phyloP scores from a whole-genome alignment of 768 basidiomycete genomes.

The Hygrocybe coccinea region DNA sequence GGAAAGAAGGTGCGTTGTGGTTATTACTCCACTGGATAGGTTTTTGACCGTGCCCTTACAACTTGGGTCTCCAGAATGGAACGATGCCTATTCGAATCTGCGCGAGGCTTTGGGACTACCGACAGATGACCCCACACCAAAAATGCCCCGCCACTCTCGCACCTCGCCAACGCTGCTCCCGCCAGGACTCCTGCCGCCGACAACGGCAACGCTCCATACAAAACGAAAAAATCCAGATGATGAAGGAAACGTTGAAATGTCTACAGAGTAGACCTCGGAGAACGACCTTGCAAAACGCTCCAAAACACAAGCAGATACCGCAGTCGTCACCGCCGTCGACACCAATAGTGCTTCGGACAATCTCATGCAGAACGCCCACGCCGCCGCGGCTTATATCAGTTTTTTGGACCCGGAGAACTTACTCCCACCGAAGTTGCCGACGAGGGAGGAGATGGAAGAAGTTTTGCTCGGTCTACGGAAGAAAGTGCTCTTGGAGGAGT shows the following conservation, averaged over 20 bases:
- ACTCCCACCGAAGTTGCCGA: constrained; percentile 70
- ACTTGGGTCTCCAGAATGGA: constrained; percentile 50
- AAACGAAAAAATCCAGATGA: constrained; percentile 55
- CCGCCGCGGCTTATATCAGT: constrained; percentile 65
- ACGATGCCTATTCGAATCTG: constrained; percentile 52
- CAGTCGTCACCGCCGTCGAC: constrained; percentile 21
- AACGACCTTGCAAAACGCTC: constrained; percentile 31
- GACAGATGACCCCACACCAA: constrained; percentile 46
- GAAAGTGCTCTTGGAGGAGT: constrained; percentile 76
- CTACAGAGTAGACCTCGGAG: constrained; percentile 22
- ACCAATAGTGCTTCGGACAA: constrained; percentile 26
- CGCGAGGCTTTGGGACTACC: constrained; percentile 51
- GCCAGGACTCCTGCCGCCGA: constrained; percentile 19
- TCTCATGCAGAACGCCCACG: constrained; percentile 41
- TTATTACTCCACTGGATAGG: not conserved
- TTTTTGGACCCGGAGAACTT: constrained; percentile 73
- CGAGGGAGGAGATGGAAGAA: constrained; percentile 71
- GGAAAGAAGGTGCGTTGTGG: constrained; percentile 55
- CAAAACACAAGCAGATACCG: constrained; percentile 28
- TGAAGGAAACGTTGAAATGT: constrained; percentile 41
- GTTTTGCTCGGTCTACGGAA: constrained; percentile 74
- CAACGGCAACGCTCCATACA: constrained; percentile 21
- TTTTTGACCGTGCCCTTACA: not conserved
- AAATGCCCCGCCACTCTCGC: constrained; percentile 39
- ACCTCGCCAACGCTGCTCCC: constrained; percentile 13